These are phyloP conservation scores for Colletotrichum australisinense DNA, from an alignment of 2,329 filamentous ascomycete genomes.

Conservation along the genomic window DNA sequence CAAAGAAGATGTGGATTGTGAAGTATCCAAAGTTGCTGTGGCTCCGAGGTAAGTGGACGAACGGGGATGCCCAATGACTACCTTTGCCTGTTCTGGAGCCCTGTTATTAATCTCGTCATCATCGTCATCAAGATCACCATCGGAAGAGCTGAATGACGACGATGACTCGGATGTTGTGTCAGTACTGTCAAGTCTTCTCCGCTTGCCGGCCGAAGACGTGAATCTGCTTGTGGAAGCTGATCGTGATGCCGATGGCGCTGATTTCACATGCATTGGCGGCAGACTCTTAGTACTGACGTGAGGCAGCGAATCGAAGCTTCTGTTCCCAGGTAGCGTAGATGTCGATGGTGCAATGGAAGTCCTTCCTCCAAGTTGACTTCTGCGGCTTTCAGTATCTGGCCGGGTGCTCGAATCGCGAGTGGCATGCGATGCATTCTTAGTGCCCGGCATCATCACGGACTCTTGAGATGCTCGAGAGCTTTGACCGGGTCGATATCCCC, in stretches of 20 bases:
- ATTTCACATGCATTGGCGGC: constrained; percentile 11
- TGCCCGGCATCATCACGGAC: neutral
- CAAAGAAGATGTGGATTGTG: neutral
- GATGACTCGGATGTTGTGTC: neutral
- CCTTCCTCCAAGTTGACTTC: neutral
- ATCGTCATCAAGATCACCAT: neutral
- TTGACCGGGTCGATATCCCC: neutral
- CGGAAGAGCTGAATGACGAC: neutral
- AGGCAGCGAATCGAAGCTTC: constrained; percentile 5
- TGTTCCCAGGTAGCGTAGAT: neutral
- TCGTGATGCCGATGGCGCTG: neutral
- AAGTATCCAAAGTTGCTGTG: neutral
- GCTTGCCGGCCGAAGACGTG: neutral
- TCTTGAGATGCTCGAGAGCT: neutral
- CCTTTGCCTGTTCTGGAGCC: neutral
- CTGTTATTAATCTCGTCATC: neutral
- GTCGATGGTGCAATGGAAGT: neutral
- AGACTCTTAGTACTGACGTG: neutral
- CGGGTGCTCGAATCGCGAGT: neutral
- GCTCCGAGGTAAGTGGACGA: neutral
- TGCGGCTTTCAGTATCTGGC: neutral
- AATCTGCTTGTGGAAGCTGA: neutral
- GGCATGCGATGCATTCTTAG: neutral
- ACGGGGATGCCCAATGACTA: neutral
- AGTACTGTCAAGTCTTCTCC: neutral